These are phyloP conservation scores for Neurospora sp. DNA, from an alignment of 495 filamentous ascomycete species.

Conservation along the genomic window DNA sequence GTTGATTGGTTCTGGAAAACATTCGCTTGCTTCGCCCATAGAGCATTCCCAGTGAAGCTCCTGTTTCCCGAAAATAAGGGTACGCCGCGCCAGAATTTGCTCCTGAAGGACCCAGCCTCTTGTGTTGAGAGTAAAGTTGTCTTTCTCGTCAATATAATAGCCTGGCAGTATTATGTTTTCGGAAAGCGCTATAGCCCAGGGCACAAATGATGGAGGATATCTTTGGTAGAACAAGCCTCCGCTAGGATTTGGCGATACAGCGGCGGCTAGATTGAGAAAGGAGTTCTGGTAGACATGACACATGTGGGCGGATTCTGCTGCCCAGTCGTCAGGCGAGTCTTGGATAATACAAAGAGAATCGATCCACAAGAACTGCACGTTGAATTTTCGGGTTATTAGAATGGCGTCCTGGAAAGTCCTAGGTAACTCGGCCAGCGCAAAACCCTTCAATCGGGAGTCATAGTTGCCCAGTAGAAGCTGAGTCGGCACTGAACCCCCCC, in stretches of 20 bases:
- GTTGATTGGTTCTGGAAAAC: too few relatives aligned
- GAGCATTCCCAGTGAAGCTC: slow-evolving; percentile 13
- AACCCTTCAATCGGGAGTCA: neutral
- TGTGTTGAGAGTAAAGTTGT: too few relatives aligned
- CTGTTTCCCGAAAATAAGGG: slow-evolving; percentile 5
- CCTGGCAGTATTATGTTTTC: too few relatives aligned
- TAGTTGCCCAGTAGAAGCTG: neutral
- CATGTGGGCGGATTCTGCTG: neutral
- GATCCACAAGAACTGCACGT: neutral
- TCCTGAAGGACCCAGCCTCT: slow-evolving; percentile 19
- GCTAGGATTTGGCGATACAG: neutral
- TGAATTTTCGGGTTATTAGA: neutral
- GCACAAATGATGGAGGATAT: neutral
- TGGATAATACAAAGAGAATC: neutral
- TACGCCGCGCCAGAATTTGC: slow-evolving; percentile 10
- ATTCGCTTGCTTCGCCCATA: slow-evolving; percentile 4
- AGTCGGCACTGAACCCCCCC: neutral
- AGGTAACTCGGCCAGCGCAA: neutral
- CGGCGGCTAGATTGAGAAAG: neutral
- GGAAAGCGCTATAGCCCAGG: neutral
- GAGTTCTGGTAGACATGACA: neutral
- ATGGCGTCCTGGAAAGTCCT: neutral
- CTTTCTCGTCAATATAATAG: too few relatives aligned
- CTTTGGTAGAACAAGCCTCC: neutral
- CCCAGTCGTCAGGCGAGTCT: neutral